These are phyloP conservation scores for Colletotrichum phormii DNA, from an alignment of 2,329 filamentous ascomycete species.

Conservation along the genomic window DNA sequence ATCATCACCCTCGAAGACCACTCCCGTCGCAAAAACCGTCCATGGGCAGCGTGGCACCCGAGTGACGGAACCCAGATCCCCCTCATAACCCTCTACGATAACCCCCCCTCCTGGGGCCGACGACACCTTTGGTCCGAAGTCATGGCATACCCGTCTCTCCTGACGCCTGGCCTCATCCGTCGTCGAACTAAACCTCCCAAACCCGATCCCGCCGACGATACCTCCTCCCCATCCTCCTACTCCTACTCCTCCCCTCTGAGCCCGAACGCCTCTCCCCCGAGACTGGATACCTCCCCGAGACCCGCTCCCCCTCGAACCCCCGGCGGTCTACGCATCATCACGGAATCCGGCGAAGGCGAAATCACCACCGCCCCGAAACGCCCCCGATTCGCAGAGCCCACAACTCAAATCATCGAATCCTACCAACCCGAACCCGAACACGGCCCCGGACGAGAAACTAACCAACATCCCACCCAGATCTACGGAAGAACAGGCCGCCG, in stretches of 20 bases:
- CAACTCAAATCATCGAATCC: neutral
- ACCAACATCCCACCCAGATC: neutral
- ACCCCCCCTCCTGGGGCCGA: constrained; percentile 21
- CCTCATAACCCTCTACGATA: neutral
- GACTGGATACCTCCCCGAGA: neutral
- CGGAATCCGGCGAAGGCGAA: neutral
- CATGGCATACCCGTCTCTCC: neutral
- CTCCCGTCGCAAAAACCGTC: neutral
- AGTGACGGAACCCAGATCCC: neutral
- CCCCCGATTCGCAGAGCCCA: neutral
- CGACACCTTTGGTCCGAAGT: constrained; percentile 18
- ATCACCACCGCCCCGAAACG: neutral
- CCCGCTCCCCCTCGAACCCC: no score
- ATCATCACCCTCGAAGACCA: neutral
- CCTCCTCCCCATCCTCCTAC: no score
- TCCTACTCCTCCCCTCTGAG: neutral
- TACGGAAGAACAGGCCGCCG: constrained; percentile 16
- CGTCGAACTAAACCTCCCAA: neutral
- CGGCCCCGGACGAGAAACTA: neutral
- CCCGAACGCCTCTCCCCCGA: neutral
- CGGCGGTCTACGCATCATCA: neutral
- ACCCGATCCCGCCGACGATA: neutral
- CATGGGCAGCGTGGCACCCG: neutral
- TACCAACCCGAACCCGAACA: neutral
- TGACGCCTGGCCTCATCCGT: neutral